phyloP scores from a whole-genome alignment of 768 basidiomycete genomes.

The Agaricus bisporus region DNA sequence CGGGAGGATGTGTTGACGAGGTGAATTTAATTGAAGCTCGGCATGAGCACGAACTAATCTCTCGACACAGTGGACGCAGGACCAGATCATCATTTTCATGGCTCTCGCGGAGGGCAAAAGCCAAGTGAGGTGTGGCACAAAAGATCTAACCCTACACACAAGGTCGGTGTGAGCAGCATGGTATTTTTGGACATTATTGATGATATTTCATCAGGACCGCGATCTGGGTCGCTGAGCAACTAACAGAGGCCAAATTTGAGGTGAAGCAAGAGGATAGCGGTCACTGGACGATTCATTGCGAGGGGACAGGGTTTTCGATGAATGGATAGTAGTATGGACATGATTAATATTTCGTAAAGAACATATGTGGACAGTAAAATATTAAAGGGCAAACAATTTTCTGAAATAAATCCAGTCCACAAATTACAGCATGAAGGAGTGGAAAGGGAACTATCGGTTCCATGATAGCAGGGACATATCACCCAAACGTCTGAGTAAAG shows the following conservation, averaged over 20 bases:
- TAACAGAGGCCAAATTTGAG: conserved; percentile 62
- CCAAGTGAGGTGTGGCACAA: conserved; percentile 43
- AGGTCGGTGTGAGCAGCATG: conserved; percentile 33
- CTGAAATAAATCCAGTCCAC: neutral
- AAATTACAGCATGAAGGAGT: conserved; percentile 18
- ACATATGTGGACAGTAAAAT: neutral
- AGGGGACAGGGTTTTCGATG: conserved; percentile 56
- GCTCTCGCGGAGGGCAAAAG: conserved; percentile 66
- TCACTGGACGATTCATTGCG: conserved; percentile 45
- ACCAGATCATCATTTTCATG: conserved; percentile 76
- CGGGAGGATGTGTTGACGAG: conserved; percentile 76
- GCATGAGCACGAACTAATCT: neutral
- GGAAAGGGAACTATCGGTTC: conserved; percentile 49
- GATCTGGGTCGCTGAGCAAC: conserved; percentile 64
- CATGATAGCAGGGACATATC: conserved; percentile 86
- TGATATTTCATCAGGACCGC: conserved; percentile 40
- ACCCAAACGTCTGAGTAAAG: conserved; percentile 58
- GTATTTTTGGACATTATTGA: neutral
- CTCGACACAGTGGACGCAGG: conserved; percentile 39
- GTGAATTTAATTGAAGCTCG: conserved; percentile 20
- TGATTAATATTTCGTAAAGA: conserved; percentile 3
- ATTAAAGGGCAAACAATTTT: neutral
- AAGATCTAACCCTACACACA: conserved; percentile 64
- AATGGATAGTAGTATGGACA: neutral
- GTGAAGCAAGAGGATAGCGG: conserved; percentile 38